Conservation (phyloP, 1,284 basidiomycete genomes). For the Fereydounia khargensis region DNA sequence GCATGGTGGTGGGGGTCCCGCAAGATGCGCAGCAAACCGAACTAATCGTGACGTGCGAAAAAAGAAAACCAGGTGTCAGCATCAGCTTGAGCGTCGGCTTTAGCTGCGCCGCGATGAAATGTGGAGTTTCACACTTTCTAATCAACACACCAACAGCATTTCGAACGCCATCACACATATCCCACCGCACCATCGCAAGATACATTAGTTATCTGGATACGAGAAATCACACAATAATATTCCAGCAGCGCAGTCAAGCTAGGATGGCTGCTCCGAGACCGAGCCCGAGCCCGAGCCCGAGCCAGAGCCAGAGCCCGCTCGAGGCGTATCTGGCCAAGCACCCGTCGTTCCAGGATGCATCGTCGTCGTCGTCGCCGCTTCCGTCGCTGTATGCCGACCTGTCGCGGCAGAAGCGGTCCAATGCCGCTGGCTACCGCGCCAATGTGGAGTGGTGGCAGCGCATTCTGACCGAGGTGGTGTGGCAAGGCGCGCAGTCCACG, state of each 20-base stretch:
- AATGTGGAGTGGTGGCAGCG: constrained; percentile 83
- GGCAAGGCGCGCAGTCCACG: constrained; percentile 16
- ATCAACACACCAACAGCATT: not conserved
- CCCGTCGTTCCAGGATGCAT: constrained; percentile 14
- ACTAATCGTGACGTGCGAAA: no score
- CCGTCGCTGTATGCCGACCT: constrained; percentile 85
- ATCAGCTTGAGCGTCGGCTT: no score
- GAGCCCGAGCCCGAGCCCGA: no score
- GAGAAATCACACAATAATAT: no score
- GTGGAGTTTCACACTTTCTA: no score
- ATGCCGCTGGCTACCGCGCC: constrained; percentile 75
- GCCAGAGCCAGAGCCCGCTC: constrained; percentile 2
- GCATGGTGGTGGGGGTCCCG: not conserved
- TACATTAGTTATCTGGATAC: no score
- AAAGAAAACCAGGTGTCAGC: no score
- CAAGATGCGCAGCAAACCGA: no score
- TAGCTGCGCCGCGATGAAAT: no score
- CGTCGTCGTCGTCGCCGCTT: constrained; percentile 58
- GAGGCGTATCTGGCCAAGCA: constrained; percentile 18
- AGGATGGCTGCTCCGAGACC: no score
- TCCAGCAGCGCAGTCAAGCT: no score
- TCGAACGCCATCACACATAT: not conserved
- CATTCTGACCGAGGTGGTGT: constrained; percentile 67
- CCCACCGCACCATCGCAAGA: not conserved
- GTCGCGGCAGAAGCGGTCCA: constrained; percentile 75